Evolutionary conservation across 768 basidiomycete species (phyloP).

Genomic region (Phlegmacium glaucopus): DNA sequence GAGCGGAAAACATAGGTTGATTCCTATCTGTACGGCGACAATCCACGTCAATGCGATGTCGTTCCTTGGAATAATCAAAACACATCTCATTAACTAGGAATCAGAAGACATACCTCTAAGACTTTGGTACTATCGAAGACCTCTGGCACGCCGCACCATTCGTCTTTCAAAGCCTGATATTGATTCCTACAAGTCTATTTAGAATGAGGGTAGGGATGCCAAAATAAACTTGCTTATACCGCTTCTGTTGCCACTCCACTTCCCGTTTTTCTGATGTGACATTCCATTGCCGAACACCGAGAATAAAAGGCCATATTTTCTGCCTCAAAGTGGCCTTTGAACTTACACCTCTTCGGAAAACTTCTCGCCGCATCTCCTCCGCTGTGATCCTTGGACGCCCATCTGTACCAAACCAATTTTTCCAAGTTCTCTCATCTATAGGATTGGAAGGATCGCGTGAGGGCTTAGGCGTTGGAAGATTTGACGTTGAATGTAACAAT

Average conservation of each 20-base stretch:
- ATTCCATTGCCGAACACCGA: constrained; percentile 85
- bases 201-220: neutral
- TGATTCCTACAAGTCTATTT: constrained; percentile 41
- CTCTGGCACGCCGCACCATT: constrained; percentile 83
- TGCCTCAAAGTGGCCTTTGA: constrained; percentile 54
- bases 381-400: constrained; percentile 62
- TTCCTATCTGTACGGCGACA: constrained; percentile 93
- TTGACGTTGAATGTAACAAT: constrained; percentile 72
- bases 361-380: constrained; percentile 70
- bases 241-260: constrained; percentile 58
- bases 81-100: neutral
- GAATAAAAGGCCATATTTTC: constrained; percentile 86
- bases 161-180: constrained; percentile 69
- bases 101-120: constrained; percentile 56
- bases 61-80: constrained; percentile 45
- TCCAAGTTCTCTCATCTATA: constrained; percentile 70
- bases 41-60: constrained; percentile 95
- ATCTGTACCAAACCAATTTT: constrained; percentile 71
- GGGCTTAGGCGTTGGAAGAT: constrained; percentile 77
- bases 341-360: constrained; percentile 74
- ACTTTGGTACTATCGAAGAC: constrained; percentile 79
- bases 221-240: constrained; percentile 34
- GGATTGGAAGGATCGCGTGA: constrained; percentile 81
- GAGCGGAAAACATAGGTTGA: constrained; percentile 80
- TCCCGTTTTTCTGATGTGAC: constrained; percentile 58